Evolutionary conservation across 2,329 filamentous ascomycete species (phyloP), one percentile per base, ranked within the genome.

Genomic region (Pseudogymnoascus sp.): DNA sequence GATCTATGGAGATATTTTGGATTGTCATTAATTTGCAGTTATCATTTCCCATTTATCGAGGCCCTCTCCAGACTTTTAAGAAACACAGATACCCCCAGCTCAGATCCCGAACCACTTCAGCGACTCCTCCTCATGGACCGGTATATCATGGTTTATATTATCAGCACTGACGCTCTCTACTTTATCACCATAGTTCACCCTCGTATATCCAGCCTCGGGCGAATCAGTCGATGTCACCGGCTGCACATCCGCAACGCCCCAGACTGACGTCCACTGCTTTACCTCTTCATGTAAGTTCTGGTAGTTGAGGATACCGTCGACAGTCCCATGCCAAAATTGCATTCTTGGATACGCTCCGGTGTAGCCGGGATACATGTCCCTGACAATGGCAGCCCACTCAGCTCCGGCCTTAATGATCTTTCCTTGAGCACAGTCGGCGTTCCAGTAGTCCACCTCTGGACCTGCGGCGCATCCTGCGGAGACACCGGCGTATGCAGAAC

Each of bases 371-470:
- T 75, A 75, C 46, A 78, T 78, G 62, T 73, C 73, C 25, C 73
- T 71, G 7, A 78, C 81, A 23, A 78, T 73, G 65, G 77, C 74
- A 8, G 79, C 78, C 82, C 82, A 84, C 61, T 79, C 73, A 65
- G 77, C 71, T 2, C 78, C 75, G 0, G 78, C 66, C 40, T 70
- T 64, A 21, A 63, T 63, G 4, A 66, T 34, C 28, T 63, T 21
- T 4, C 69, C 68, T 2, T 61, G 53, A 1, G 82, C 77, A 72
- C 83, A 86, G 1, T 76, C 76, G 42, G 73, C 76, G 72, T 82
- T 84, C 81, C 82, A 84, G 23, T 53, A 53, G 23, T 31, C 44
- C 23, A 28, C 44, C 44, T 53, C 44, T 50, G 23, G 44, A 14
- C 44, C 23, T 16, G 50, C 64, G 70, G 78, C 78, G 70, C 79